Evolutionary conservation across 164 flowering plant genomes (phyloP).

Genomic region (Aristolochia fimbriata): DNA sequence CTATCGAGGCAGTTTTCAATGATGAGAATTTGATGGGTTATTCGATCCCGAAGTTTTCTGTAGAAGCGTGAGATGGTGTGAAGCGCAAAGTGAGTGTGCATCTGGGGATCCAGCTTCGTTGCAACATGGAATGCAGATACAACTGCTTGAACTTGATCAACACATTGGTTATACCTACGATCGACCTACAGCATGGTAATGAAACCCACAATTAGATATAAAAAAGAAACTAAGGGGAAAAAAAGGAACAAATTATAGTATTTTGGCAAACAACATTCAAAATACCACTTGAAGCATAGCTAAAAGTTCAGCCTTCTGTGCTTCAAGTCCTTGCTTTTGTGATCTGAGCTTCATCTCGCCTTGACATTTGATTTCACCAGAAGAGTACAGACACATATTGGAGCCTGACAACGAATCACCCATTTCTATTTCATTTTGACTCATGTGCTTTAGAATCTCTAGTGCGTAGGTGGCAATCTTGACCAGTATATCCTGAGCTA

Average conservation of each 20-base stretch:
- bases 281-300: slow-evolving; percentile 69
- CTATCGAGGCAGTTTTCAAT: slow-evolving; percentile 26
- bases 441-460: slow-evolving; percentile 25
- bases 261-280: not conserved
- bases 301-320: slow-evolving; percentile 52
- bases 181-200: slow-evolving; percentile 49
- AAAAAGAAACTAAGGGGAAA: not conserved
- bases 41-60: slow-evolving; percentile 56
- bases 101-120: slow-evolving; percentile 64
- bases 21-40: slow-evolving; percentile 54
- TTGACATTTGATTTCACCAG: slow-evolving; percentile 14
- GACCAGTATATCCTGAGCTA: slow-evolving; percentile 65
- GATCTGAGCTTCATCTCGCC: slow-evolving; percentile 11
- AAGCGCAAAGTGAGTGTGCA: slow-evolving; percentile 67
- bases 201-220: not conserved
- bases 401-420: slow-evolving; percentile 10
- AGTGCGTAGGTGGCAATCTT: slow-evolving; percentile 52
- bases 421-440: slow-evolving; percentile 17
- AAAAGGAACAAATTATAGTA: not conserved
- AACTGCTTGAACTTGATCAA: slow-evolving; percentile 67
- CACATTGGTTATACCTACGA: slow-evolving; percentile 55
- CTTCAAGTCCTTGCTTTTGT: slow-evolving; percentile 27
- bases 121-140: slow-evolving; percentile 77
- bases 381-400: slow-evolving; percentile 15
- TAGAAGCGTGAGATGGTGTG: slow-evolving; percentile 51